These are phyloP conservation scores for Tolypocladium pustulatum DNA, from an alignment of 2,329 filamentous ascomycete species.

Conservation along the genomic window DNA sequence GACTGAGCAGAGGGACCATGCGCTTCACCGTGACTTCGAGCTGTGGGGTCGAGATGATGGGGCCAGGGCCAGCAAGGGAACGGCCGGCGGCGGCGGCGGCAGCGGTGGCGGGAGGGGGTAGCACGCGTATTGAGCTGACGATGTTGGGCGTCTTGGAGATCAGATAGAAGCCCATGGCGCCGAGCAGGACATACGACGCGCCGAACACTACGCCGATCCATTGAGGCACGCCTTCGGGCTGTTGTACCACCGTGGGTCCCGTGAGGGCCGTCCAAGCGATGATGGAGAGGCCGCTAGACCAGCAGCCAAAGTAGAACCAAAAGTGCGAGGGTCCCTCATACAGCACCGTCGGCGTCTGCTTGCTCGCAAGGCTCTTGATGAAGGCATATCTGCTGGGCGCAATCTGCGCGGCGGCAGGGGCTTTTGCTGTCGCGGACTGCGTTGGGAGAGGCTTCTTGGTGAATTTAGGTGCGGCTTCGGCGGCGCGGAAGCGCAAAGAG, in stretches of 20 bases:
- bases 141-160: constrained; percentile 46
- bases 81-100: constrained; percentile 7
- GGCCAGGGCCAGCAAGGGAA: constrained; percentile 1
- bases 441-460: constrained; percentile 4
- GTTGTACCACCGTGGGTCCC: constrained; percentile 18
- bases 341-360: constrained; percentile 45
- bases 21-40: constrained; percentile 44
- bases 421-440: constrained; percentile 1
- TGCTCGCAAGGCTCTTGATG: constrained; percentile 44
- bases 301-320: constrained; percentile 50
- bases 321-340: constrained; percentile 57
- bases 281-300: constrained; percentile 37
- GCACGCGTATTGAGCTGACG: constrained; percentile 45
- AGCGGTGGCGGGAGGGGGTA: constrained; percentile 30
- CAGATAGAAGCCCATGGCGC: constrained; percentile 48
- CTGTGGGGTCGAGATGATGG: constrained; percentile 20
- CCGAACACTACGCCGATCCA: constrained; percentile 50
- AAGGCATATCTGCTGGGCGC: constrained; percentile 30
- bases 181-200: constrained; percentile 48
- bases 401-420: not conserved
- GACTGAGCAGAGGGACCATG: constrained; percentile 35
- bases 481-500: constrained; percentile 12
- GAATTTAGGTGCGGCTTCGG: constrained; percentile 8
- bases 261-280: constrained; percentile 24
- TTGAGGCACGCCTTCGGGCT: constrained; percentile 37